phyloP scores from a whole-genome alignment of 305 asterid species.

The Striga hermonthica region DNA sequence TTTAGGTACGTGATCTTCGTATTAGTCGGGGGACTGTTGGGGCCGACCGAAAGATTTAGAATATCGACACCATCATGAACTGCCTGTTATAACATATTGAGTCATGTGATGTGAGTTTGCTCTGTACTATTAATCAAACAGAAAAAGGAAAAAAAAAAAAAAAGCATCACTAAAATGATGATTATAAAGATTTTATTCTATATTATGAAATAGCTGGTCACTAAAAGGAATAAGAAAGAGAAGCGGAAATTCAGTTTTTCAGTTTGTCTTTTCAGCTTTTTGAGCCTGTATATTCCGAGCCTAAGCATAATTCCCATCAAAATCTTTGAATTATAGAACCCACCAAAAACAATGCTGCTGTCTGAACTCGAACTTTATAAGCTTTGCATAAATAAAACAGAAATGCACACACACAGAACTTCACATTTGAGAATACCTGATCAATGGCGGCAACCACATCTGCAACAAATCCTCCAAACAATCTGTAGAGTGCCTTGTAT shows the following conservation, averaged over 20 bases:
- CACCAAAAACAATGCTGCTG: no score
- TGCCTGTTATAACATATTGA: constrained; percentile 56
- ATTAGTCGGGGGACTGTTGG: constrained; percentile 90
- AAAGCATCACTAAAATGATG: neutral
- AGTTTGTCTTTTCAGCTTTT: no score
- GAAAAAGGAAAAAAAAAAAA: neutral
- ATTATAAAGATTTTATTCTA: neutral
- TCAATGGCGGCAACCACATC: constrained; percentile 99
- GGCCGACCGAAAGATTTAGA: constrained; percentile 95
- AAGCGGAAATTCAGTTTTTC: no score
- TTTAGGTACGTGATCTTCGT: constrained; percentile 90
- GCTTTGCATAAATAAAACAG: no score
- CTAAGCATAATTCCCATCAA: no score
- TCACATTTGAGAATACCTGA: constrained; percentile 55
- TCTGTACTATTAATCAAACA: neutral
- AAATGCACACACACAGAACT: neutral
- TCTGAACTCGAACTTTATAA: no score
- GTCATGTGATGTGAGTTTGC: constrained; percentile 22
- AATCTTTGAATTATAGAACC: no score
- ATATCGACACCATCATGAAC: constrained; percentile 98
- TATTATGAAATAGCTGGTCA: neutral
- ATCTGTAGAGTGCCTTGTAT: constrained; percentile 93
- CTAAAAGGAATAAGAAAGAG: neutral
- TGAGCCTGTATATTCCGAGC: no score
- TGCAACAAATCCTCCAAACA: constrained; percentile 94